These are phyloP conservation scores for Metschnikowia corniflorae DNA, from an alignment of 805 yeast genomes.

Conservation along the genomic window DNA sequence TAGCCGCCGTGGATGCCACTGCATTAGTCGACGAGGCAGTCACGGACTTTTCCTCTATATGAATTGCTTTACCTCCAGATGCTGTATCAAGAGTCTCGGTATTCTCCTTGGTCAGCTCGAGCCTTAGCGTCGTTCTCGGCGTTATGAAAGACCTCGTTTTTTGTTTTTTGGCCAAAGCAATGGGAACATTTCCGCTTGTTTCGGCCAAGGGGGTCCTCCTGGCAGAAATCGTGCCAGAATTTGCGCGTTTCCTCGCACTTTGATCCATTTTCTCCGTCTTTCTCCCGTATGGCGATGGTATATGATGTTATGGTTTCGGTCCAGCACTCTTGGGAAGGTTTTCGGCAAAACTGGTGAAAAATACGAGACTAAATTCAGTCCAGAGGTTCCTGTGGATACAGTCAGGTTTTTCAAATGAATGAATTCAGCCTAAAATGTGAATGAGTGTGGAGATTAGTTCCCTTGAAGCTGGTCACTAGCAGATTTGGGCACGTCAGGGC, in stretches of 20 bases:
- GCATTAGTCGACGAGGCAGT: conserved; percentile 7
- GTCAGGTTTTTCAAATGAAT: too few relatives aligned
- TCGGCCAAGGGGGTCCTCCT: conserved; percentile 38
- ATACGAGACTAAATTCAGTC: too few relatives aligned
- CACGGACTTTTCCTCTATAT: conserved; percentile 5
- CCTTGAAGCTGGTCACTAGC: too few relatives aligned
- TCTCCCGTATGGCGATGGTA: too few relatives aligned
- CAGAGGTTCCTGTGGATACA: too few relatives aligned
- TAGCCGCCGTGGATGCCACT: conserved; percentile 10
- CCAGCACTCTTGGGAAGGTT: too few relatives aligned
- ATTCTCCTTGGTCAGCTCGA: conserved; percentile 2
- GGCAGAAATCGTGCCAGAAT: neutral
- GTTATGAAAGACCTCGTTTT: conserved; percentile 14
- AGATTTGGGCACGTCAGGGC: too few relatives aligned
- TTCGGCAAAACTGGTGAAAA: too few relatives aligned
- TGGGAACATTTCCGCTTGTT: conserved; percentile 38
- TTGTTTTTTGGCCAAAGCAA: conserved; percentile 33
- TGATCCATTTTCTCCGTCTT: conserved; percentile 6
- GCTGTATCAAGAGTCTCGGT: conserved; percentile 1
- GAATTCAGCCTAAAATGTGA: too few relatives aligned
- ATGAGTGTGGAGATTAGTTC: too few relatives aligned
- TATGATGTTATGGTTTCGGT: too few relatives aligned
- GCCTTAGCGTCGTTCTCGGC: conserved; percentile 1
- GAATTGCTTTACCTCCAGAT: neutral
- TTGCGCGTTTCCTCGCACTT: conserved; percentile 7